A percentile compares a stretch with the other conserved stretches of the same genome.
These are phyloP conservation scores for Hibiscus trionum DNA, from an alignment of 345 rosid genomes.

Conservation along the genomic window DNA sequence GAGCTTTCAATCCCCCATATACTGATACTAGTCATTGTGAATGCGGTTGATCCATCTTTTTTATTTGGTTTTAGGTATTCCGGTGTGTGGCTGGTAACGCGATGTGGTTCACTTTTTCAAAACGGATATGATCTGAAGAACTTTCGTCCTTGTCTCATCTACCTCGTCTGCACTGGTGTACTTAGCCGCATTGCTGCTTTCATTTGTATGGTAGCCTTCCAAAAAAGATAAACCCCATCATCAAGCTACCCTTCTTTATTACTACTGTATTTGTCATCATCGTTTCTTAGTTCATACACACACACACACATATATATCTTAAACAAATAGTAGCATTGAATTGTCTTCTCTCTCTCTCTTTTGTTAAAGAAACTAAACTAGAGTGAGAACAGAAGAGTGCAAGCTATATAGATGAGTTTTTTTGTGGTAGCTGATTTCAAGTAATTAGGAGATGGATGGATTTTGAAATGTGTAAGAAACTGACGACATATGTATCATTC, in stretches of 20 bases:
- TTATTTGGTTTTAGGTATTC: constrained; percentile 43
- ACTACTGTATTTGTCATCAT: not conserved
- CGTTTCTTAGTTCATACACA: not conserved
- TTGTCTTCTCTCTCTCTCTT: not conserved
- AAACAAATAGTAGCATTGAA: not conserved
- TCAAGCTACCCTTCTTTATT: not conserved
- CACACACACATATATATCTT: not conserved
- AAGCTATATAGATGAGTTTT: not conserved
- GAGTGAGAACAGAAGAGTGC: not conserved
- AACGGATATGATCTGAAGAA: constrained; percentile 61
- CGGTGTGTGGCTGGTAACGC: constrained; percentile 95
- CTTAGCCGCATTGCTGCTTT: constrained; percentile 53
- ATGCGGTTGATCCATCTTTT: not conserved
- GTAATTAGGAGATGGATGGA: not conserved
- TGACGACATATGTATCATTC: too few relatives aligned
- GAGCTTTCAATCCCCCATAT: not conserved
- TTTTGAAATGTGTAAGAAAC: not conserved
- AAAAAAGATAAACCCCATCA: constrained; percentile 35
- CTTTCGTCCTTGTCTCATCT: constrained; percentile 49
- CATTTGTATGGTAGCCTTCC: constrained; percentile 53
- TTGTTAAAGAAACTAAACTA: not conserved
- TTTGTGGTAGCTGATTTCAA: not conserved
- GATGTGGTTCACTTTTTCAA: constrained; percentile 71
- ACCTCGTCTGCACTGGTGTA: constrained; percentile 46
- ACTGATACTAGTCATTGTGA: not conserved